Base-by-base conservation (phyloP, 306 rosid genomes). In the Acmispon strigosus region DNA sequence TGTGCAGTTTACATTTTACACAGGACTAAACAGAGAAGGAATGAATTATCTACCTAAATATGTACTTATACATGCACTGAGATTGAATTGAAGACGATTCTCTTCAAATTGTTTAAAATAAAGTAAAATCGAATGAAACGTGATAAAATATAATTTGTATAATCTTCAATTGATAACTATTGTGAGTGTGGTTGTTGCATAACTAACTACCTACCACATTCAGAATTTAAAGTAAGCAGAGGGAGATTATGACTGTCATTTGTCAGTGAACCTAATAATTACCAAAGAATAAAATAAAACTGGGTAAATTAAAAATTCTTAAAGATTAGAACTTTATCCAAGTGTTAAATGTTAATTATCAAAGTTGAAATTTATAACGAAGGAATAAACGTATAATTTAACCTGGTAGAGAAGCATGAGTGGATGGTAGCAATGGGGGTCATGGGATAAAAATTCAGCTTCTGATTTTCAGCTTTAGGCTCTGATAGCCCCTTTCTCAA, bases 401-500 rank as follows among this genome's bases (percentile, higher is more conserved):
- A 92, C 96, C 98, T 92, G 47, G 95, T 86, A 62, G 97, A 83
- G 86, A 89, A 94, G 84, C 96, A 87, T 10, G 98, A 94, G 13
- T 76, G 88, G 20, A 94, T 69, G 71, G 48, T 55, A 48, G 97
- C 98, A 81, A 94, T 94, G 60, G 98, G 95, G 6, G 82, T 58
- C 96, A 94, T 90, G 60, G 95, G 98, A 78, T 83, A 94, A 57
- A 78, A 72, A 63, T 80, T 76, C 41, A 84, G 61, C 65, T 84
- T 86, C 56, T 71, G 34, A 37, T 78, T 76, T 41, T 81, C 78
- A 71, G 83, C 59, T 32, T 86, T 75, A 1, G 97, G 86, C 44
- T 84, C 80, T 5, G 77, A 67, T 9, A 87, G 51, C 48, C 83
- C 69, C 44, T 90, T 75, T 84, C 98, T 89, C 78, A 94, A 67